Base-by-base conservation (phyloP, 1,139 yeast species). In the Pichia cactophila region DNA sequence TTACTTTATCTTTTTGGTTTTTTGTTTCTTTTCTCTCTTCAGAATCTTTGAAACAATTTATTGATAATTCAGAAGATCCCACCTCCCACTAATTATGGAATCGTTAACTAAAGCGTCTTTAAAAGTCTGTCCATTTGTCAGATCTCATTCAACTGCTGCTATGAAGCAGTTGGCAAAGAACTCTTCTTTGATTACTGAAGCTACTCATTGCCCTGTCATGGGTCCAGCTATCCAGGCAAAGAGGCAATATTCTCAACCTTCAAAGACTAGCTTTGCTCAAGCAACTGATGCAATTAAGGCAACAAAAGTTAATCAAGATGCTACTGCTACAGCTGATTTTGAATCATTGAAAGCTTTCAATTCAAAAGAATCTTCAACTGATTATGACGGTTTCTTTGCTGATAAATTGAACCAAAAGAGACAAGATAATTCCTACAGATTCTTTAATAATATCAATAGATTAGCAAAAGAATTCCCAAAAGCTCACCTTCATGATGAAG, bases 371-470 rank as follows among this genome's bases (percentile, higher is more conserved):
- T 29, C 46, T 7, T 26, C 59, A 14, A 60, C 57, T 49, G 65
- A 63, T 46, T 63, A 56, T 50, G 58, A 63, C 37, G 63, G 62
- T 28, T 55, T 58, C 29, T 59, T 62, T 44, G 52, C 55, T 41
- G 56, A 58, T 35, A 59, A 59, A 46, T 71, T 92, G 57, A 68
- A 74, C 53, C 78, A 78, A 63, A 92, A 92, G 71, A 81, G 95
- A 66, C 62, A 71, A 46, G 98, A 94, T 72, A 88, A 86, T 68
- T 88, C 97, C 33, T 92, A 92, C 71, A 84, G 99, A 62, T 90
- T 78, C 67, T 92, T 92, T 77, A 92, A 94, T 78, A 92, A 92
- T 74, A 89, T 92, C 72, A 92, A 92, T 73, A 83, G 99, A 58
- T 77, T 92, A 62, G 97, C 97, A 47, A 75, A 82, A 56, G 96